A percentile compares a stretch with the other conserved stretches of the same genome.
Evolutionary conservation across 2,329 filamentous ascomycete species (phyloP).

Genomic region (Ascochyta rabiei): DNA sequence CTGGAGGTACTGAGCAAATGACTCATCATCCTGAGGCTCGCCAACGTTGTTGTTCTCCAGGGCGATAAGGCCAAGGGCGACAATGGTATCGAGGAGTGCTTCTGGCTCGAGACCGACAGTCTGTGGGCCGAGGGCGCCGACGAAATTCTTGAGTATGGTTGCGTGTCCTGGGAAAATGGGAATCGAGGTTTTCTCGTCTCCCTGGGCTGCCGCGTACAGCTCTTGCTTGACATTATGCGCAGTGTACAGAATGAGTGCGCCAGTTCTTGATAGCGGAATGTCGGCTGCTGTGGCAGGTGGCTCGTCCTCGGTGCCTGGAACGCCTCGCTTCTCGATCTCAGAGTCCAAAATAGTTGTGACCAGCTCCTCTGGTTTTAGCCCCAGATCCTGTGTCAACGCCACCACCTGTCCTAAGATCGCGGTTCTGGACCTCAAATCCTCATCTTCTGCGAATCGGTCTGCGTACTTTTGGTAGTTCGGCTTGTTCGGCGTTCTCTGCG

Average conservation of each 20-base stretch:
- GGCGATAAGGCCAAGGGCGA: constrained; percentile 59
- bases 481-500: constrained; percentile 62
- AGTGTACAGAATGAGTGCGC: constrained; percentile 60
- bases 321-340: constrained; percentile 48
- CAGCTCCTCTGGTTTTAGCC: constrained; percentile 56
- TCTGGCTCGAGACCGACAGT: constrained; percentile 52
- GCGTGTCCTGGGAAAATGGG: constrained; percentile 61
- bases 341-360: constrained; percentile 52
- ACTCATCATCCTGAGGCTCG: constrained; percentile 55
- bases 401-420: constrained; percentile 74
- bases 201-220: constrained; percentile 53
- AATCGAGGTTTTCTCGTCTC: constrained; percentile 45
- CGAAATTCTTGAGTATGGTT: constrained; percentile 58
- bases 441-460: constrained; percentile 68
- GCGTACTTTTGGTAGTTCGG: constrained; percentile 66
- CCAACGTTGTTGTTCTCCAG: constrained; percentile 54
- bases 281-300: constrained; percentile 58
- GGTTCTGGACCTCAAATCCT: constrained; percentile 65
- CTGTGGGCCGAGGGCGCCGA: constrained; percentile 49
- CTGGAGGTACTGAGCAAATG: constrained; percentile 61
- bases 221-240: constrained; percentile 58
- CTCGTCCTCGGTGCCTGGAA: constrained; percentile 60
- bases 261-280: constrained; percentile 62
- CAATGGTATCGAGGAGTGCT: constrained; percentile 60
- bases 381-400: constrained; percentile 67